Percentiles rank a stretch among this genome's conserved stretches.
Evolutionary conservation across 305 asterid genomes (phyloP).

Genomic region (Fraxinus velutina): DNA sequence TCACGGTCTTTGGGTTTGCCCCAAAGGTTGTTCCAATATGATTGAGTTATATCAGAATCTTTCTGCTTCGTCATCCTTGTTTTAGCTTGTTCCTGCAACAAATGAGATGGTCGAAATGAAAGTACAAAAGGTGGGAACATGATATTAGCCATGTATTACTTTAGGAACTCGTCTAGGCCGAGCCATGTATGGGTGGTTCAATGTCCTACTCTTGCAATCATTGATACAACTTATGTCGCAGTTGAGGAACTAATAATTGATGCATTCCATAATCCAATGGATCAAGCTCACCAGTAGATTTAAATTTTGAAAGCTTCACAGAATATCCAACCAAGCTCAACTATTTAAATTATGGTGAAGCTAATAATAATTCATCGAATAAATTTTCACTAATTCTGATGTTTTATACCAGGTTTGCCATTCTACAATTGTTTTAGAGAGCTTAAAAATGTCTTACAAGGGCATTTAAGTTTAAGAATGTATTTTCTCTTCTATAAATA

Average conservation of each 20-base stretch:
- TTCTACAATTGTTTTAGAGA: background rate
- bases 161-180: background rate
- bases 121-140: background rate
- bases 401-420: background rate
- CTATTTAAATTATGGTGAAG: background rate
- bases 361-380: background rate
- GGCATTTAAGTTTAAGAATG: background rate
- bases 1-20: conserved; percentile 48
- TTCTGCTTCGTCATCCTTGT: conserved; percentile 66
- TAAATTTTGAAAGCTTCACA: background rate
- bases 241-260: background rate
- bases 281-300: background rate
- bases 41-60: conserved; percentile 51
- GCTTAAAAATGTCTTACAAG: background rate
- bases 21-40: conserved; percentile 80
- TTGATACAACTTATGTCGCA: background rate
- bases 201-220: background rate
- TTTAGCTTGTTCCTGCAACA: conserved; percentile 70
- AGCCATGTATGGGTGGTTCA: background rate
- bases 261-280: background rate
- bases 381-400: background rate
- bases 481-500: background rate
- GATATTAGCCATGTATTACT: background rate
- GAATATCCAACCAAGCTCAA: background rate
- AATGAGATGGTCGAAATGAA: background rate